These are phyloP conservation scores for Penicillium ucsense DNA, from an alignment of 495 filamentous ascomycete species.

Conservation along the genomic window DNA sequence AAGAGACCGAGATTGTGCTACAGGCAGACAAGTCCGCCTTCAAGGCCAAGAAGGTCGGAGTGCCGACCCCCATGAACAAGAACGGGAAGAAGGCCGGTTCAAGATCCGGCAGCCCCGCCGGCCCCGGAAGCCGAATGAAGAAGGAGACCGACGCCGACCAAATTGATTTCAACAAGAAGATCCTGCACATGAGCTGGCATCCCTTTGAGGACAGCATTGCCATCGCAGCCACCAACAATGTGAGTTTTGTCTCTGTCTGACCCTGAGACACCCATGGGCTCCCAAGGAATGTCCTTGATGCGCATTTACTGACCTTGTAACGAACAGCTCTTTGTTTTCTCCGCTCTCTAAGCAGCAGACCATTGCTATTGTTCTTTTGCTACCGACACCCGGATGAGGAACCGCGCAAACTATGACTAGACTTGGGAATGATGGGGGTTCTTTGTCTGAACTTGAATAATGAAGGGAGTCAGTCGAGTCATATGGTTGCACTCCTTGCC, in stretches of 20 bases:
- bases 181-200: conserved; percentile 99
- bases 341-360: conserved; percentile 61
- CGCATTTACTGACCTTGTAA: too few species aligned
- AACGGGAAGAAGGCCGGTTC: conserved; percentile 76
- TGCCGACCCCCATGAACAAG: conserved; percentile 94
- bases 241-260: conserved; percentile 39
- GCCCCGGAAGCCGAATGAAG: conserved; percentile 87
- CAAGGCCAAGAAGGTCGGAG: conserved; percentile 98
- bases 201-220: conserved; percentile 99
- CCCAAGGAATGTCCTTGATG: too few species aligned
- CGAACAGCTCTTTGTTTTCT: conserved; percentile 87
- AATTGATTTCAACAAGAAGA: conserved; percentile 99
- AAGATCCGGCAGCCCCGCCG: conserved; percentile 81
- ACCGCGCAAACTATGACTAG: too few species aligned
- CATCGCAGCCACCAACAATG: conserved; percentile 98
- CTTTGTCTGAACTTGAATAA: too few species aligned
- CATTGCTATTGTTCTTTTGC: neutral
- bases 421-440: too few species aligned
- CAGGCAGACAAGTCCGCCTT: conserved; percentile 98
- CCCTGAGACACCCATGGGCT: too few species aligned
- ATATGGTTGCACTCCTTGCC: too few species aligned
- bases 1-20: conserved; percentile 93
- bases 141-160: conserved; percentile 99
- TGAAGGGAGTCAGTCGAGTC: too few species aligned
- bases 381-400: too few species aligned